Conservation (phyloP, 768 basidiomycete genomes). For the Lyophyllum semitale region DNA sequence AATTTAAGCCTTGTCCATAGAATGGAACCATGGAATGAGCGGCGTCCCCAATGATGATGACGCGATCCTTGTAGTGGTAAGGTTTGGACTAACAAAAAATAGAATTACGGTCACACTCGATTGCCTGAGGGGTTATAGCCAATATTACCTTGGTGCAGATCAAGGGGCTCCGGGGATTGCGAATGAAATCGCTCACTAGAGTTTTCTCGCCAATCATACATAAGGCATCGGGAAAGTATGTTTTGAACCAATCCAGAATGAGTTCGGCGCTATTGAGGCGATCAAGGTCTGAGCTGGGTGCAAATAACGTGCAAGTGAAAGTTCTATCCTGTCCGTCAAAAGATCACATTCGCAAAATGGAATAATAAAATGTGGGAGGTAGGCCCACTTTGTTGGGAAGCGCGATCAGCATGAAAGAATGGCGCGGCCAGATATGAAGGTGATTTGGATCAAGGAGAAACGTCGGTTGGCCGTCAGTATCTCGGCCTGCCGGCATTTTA, state of each 20-base stretch:
- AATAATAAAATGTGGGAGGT: slow-evolving; percentile 17
- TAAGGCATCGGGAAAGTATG: slow-evolving; percentile 88
- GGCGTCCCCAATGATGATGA: slow-evolving; percentile 88
- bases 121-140: slow-evolving; percentile 24
- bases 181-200: slow-evolving; percentile 74
- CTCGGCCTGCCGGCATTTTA: slow-evolving; percentile 84
- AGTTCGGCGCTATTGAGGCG: slow-evolving; percentile 58
- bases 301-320: slow-evolving; percentile 97
- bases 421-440: slow-evolving; percentile 98
- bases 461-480: slow-evolving; percentile 56
- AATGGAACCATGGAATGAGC: slow-evolving; percentile 99
- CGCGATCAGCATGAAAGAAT: slow-evolving; percentile 99
- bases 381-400: slow-evolving; percentile 89
- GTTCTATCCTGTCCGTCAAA: slow-evolving; percentile 77
- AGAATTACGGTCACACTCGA: slow-evolving; percentile 24
- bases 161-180: slow-evolving; percentile 86
- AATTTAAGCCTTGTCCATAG: slow-evolving; percentile 96
- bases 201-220: slow-evolving; percentile 79
- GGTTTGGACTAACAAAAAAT: slow-evolving; percentile 65
- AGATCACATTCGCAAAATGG: slow-evolving; percentile 23
- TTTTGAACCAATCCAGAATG: slow-evolving; percentile 74
- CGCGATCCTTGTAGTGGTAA: slow-evolving; percentile 89
- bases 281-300: slow-evolving; percentile 77
- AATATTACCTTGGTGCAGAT: slow-evolving; percentile 86
- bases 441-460: slow-evolving; percentile 93